These are phyloP conservation scores for Nicotiana otophora DNA, from an alignment of 257 asterid genomes.

Conservation along the genomic window DNA sequence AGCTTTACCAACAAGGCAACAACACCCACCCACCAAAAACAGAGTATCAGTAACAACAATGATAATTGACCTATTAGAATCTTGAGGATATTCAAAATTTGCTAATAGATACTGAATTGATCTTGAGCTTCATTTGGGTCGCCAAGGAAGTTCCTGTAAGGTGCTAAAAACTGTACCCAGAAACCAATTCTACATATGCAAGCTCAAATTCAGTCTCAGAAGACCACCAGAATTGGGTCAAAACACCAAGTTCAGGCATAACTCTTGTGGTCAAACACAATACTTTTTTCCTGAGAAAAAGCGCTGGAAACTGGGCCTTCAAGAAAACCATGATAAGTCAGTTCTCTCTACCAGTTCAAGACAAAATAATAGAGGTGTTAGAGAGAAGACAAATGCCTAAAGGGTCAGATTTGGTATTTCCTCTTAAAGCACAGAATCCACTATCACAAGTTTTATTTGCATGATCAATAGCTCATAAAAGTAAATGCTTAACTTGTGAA, in stretches of 20 bases:
- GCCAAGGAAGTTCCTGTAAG: background rate
- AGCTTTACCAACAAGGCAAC: background rate
- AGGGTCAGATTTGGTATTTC: background rate
- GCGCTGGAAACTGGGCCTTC: background rate
- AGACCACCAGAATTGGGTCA: background rate
- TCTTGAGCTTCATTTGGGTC: background rate
- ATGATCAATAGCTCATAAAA: no score
- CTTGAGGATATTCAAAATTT: background rate
- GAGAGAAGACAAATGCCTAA: background rate
- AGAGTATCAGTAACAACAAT: background rate
- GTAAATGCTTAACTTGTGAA: background rate
- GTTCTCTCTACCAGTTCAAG: slow-evolving; percentile 4
- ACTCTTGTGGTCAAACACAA: background rate
- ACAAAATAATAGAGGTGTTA: background rate
- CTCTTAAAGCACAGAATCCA: background rate
- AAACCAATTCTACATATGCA: background rate
- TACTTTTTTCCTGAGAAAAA: background rate
- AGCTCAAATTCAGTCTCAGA: background rate
- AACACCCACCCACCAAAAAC: no score
- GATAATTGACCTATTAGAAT: background rate
- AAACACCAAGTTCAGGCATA: background rate
- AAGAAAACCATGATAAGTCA: background rate
- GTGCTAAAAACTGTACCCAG: background rate
- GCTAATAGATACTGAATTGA: background rate
- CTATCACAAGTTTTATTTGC: no score